A percentile compares a stretch with the other conserved stretches of the same genome.
Conservation (phyloP, 352 stramenopile species). For the Elongisporangium undulatum region DNA sequence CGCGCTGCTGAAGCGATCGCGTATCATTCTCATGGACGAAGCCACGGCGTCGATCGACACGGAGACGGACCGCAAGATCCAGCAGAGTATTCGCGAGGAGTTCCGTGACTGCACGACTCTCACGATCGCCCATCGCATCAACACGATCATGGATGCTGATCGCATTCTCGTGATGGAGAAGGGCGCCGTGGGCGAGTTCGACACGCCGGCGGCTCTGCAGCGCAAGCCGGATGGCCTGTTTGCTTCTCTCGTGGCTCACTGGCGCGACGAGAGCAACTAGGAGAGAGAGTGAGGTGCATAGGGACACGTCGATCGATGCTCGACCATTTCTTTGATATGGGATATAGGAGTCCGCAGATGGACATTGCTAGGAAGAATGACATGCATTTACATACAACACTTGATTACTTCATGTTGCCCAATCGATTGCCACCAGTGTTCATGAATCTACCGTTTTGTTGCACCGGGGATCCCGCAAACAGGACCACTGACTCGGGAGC, state of each 20-base stretch:
- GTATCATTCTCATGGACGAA: slow-evolving; percentile 98
- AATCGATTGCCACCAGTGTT: too few species aligned
- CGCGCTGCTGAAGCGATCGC: slow-evolving; percentile 89
- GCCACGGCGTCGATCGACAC: slow-evolving; percentile 92
- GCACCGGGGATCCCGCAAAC: too few species aligned
- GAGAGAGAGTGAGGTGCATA: slow-evolving; percentile 1
- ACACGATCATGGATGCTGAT: slow-evolving; percentile 96
- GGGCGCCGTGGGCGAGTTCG: slow-evolving; percentile 92
- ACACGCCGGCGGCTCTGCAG: slow-evolving; percentile 77
- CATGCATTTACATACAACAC: neutral
- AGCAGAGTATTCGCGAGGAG: slow-evolving; percentile 89
- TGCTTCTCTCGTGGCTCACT: slow-evolving; percentile 71
- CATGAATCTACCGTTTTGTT: too few species aligned
- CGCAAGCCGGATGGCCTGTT: slow-evolving; percentile 70
- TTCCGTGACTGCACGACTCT: slow-evolving; percentile 93
- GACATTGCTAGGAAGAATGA: neutral
- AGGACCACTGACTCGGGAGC: too few species aligned
- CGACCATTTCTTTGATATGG: neutral
- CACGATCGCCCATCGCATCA: slow-evolving; percentile 97
- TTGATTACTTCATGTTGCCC: neutral
- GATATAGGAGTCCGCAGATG: neutral
- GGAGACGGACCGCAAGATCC: slow-evolving; percentile 89
- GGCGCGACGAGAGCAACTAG: slow-evolving; percentile 45
- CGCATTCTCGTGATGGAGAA: slow-evolving; percentile 94
- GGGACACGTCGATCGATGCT: neutral